Percentiles rank a stretch among this genome's conserved stretches.
Evolutionary conservation across 2,329 filamentous ascomycete species (phyloP).

Genomic region (Hypoxylon sp.): DNA sequence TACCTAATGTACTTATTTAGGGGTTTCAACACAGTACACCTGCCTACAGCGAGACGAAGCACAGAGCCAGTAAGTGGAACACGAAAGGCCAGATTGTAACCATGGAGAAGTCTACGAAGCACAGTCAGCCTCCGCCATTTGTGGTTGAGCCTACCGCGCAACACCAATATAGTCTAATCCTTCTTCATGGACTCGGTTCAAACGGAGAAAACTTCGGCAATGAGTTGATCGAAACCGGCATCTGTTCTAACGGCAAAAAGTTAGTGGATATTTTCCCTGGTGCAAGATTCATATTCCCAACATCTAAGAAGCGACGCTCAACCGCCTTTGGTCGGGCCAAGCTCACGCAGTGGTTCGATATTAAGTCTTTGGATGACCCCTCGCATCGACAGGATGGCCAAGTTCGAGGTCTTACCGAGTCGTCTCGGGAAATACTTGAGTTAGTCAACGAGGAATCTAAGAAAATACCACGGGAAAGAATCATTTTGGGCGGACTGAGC

Average conservation of each 20-base stretch:
- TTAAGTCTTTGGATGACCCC: slow-evolving; percentile 57
- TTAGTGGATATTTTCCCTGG: slow-evolving; percentile 54
- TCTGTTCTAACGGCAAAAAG: slow-evolving; percentile 43
- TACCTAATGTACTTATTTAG: no score
- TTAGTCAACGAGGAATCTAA: slow-evolving; percentile 53
- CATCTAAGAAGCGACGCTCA: slow-evolving; percentile 59
- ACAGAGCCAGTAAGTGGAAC: no score
- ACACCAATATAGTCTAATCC: slow-evolving; percentile 38
- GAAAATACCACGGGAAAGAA: slow-evolving; percentile 51
- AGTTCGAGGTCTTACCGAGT: slow-evolving; percentile 59
- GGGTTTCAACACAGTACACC: no score
- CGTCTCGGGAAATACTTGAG: slow-evolving; percentile 51
- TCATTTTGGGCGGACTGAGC: slow-evolving; percentile 67
- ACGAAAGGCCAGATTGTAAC: no score
- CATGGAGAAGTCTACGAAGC: no score
- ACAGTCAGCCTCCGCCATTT: no score
- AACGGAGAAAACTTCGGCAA: slow-evolving; percentile 50
- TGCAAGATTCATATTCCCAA: slow-evolving; percentile 65
- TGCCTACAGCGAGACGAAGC: no score
- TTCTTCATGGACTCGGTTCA: slow-evolving; percentile 43
- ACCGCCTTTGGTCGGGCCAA: slow-evolving; percentile 56
- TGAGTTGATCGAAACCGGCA: slow-evolving; percentile 48
- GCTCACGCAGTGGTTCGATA: slow-evolving; percentile 66
- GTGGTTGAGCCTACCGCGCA: slow-evolving; percentile 41
- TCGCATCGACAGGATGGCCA: slow-evolving; percentile 57